A percentile compares a stretch with the other conserved stretches of the same genome.
phyloP scores from a whole-genome alignment of 2,329 filamentous ascomycete genomes.

The Chrysosporium keratinophilum region DNA sequence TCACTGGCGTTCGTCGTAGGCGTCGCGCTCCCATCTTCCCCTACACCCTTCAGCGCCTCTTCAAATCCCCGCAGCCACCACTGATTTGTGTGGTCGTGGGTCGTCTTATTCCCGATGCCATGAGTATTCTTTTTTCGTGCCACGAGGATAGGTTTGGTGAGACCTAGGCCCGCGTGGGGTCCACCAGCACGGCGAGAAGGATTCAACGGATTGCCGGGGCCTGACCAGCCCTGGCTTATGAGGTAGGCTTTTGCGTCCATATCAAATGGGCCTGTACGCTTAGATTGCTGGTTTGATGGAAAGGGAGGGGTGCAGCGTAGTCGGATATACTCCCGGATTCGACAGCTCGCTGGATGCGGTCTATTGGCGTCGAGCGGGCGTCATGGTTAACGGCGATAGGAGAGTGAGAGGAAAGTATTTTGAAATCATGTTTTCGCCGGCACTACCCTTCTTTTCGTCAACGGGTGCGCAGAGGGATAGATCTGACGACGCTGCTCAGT shows the following conservation, averaged over 20 bases:
- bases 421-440: too few relatives aligned
- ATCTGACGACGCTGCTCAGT: too few relatives aligned
- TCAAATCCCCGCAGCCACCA: conserved; percentile 98
- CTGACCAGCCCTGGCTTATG: conserved; percentile 79
- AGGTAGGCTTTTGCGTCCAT: conserved; percentile 85
- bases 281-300: background rate
- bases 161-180: conserved; percentile 57
- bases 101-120: conserved; percentile 69
- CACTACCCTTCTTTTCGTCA: too few relatives aligned
- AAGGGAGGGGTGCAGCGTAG: background rate
- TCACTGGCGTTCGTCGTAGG: conserved; percentile 46
- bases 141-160: conserved; percentile 72
- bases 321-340: background rate
- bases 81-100: conserved; percentile 58
- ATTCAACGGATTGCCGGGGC: conserved; percentile 78
- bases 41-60: conserved; percentile 70
- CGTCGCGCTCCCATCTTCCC: conserved; percentile 49
- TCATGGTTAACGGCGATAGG: too few relatives aligned
- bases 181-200: conserved; percentile 41
- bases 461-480: too few relatives aligned
- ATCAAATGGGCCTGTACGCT: background rate
- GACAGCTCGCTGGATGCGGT: too few relatives aligned
- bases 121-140: conserved; percentile 71
- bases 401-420: too few relatives aligned
- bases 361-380: too few relatives aligned